Conservation (phyloP, 1,284 basidiomycete genomes). For the Chalciporus sp. region DNA sequence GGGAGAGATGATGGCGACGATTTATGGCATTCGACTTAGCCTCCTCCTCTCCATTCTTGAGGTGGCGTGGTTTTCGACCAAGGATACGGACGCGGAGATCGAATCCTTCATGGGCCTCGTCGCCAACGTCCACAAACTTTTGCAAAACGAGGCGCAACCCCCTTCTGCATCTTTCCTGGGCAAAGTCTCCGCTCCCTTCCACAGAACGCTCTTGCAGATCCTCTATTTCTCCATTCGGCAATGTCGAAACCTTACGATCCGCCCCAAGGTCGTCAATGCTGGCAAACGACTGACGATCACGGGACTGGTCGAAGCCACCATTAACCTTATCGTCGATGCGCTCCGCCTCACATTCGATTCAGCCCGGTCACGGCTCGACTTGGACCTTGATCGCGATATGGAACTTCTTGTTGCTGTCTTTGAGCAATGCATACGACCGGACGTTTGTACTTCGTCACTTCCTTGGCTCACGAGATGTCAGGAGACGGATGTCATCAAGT, state of each 20-base stretch:
- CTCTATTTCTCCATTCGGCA: constrained; percentile 77
- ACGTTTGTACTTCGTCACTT: constrained; percentile 64
- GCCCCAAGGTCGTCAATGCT: constrained; percentile 55
- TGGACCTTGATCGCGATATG: constrained; percentile 77
- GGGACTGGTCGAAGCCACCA: constrained; percentile 61
- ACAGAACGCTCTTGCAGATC: constrained; percentile 78
- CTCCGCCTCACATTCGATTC: constrained; percentile 71
- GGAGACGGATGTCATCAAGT: constrained; percentile 78
- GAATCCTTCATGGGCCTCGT: constrained; percentile 65
- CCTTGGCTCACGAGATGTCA: constrained; percentile 83
- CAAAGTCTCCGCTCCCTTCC: constrained; percentile 68
- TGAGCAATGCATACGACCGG: constrained; percentile 71
- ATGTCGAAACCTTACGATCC: constrained; percentile 50
- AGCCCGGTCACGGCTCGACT: constrained; percentile 56
- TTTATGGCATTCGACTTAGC: constrained; percentile 77
- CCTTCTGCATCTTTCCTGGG: constrained; percentile 78
- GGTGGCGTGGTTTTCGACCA: constrained; percentile 72
- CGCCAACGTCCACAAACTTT: constrained; percentile 63
- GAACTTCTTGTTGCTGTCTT: constrained; percentile 82
- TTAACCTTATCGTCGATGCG: constrained; percentile 69
- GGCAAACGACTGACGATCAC: constrained; percentile 62
- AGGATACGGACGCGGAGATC: constrained; percentile 58
- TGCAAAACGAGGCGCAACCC: constrained; percentile 75
- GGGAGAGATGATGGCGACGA: constrained; percentile 84
- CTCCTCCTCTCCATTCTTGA: constrained; percentile 79